Base-by-base conservation (phyloP, 2,329 filamentous ascomycete genomes). In the Penicillium brevicompactum region DNA sequence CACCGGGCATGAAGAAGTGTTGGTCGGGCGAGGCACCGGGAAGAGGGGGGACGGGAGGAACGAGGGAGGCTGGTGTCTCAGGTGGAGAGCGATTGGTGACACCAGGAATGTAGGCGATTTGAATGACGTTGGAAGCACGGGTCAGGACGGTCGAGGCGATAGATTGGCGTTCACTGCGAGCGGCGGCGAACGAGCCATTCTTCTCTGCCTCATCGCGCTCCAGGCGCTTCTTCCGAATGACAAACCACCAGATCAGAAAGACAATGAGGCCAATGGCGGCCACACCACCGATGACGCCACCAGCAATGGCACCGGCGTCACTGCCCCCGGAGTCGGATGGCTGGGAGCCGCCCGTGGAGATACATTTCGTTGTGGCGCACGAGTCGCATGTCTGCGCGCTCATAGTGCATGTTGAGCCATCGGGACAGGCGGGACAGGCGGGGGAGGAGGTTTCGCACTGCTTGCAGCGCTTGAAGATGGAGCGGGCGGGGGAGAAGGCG, bases 81-180 rank as follows among this genome's bases (percentile, higher is more conserved):
- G 90, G 89, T 7, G 88, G 87, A 11, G 92, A 92, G 63, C 93
- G 86, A 77, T 97, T 97, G 57, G 91, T 97, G 67, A 97, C 92
- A 57, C 94, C 94, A 13, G 94, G 94, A 63, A 99, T 97, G 74
- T 97, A 99, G 53, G 94, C 94, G 75, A 99, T 99, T 77, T 97
- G 94, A 67, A 99, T 99, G 71, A 99, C 93, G 79, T 99, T 99
- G 68, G 94, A 97, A 46, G 94, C 94, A 59, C 94, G 87, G 16
- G 94, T 97, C 57, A 97, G 84, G 56, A 97, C 92, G 24, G 93
- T 97, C 9, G 92, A 97, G 14, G 94, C 94, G 70, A 99, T 91
- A 11, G 93, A 97, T 67, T 93, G 88, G n/a, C 92, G 83, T 61
- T 87, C 82, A 64, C 85, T 82, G 60, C 82, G 74, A 62, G 79